Evolutionary conservation across 1,284 basidiomycete genomes (phyloP).

Genomic region (Malassezia restricta): DNA sequence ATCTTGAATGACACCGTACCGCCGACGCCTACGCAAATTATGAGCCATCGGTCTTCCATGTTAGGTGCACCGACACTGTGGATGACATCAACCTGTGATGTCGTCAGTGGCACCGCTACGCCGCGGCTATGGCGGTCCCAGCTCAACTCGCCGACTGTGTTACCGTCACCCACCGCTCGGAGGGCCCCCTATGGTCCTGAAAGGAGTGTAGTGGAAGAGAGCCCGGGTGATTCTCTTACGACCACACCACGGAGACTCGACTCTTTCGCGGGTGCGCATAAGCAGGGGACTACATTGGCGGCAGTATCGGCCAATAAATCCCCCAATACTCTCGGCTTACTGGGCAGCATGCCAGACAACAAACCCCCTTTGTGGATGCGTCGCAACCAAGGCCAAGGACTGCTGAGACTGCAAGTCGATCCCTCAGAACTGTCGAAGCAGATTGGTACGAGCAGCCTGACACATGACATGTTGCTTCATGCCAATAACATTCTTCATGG

Average conservation of each 20-base stretch:
- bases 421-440: neutral
- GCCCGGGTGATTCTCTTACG: no score
- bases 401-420: no score
- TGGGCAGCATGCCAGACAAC: no score
- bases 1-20: neutral
- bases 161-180: neutral
- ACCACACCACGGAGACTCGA: no score
- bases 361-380: no score
- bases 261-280: no score
- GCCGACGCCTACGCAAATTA: constrained; percentile 1
- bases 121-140: neutral
- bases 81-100: constrained; percentile 7
- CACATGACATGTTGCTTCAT: neutral
- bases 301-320: no score
- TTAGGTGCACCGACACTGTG: constrained; percentile 8
- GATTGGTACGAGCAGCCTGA: neutral
- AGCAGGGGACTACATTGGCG: no score
- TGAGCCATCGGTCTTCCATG: constrained; percentile 3
- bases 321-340: no score
- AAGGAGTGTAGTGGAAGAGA: no score
- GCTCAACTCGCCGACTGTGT: neutral
- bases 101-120: neutral
- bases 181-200: no score
- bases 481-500: neutral
- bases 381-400: no score